Evolutionary conservation across 192 early-diverging fungal genomes (phyloP).

Genomic region (Geosiphon pyriformis): DNA sequence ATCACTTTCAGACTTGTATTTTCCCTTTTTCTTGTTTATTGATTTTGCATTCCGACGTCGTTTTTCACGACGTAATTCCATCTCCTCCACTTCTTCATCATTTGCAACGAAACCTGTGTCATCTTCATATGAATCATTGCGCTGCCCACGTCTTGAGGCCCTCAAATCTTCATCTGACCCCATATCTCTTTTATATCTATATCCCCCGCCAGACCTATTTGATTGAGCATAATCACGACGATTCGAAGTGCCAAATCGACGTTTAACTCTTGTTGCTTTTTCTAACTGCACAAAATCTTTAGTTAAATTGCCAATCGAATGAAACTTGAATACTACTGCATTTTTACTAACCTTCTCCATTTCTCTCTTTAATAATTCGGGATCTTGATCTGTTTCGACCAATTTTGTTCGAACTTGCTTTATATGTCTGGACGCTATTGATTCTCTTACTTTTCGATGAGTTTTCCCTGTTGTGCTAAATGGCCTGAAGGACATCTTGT

Average conservation of each 20-base stretch:
- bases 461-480: conserved; percentile 49
- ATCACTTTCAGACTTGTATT: conserved; percentile 22
- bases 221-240: conserved; percentile 40
- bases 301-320: too few relatives aligned
- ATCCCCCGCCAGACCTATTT: conserved; percentile 31
- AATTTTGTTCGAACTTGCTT: conserved; percentile 59
- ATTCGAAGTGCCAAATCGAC: conserved; percentile 51
- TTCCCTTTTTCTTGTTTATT: conserved; percentile 26
- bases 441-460: conserved; percentile 59
- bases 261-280: conserved; percentile 42
- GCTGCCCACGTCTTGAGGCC: background rate
- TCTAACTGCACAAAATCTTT: too few relatives aligned
- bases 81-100: conserved; percentile 42
- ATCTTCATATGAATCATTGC: conserved; percentile 34
- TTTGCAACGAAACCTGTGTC: conserved; percentile 53
- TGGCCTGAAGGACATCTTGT: conserved; percentile 64
- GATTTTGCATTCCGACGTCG: conserved; percentile 27
- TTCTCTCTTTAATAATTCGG: conserved; percentile 56
- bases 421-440: conserved; percentile 62
- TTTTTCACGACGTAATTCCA: conserved; percentile 39
- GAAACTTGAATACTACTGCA: too few relatives aligned
- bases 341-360: conserved; percentile 58
- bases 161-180: conserved; percentile 37
- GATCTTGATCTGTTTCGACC: conserved; percentile 60
- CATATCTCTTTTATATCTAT: conserved; percentile 32